Evolutionary conservation across 345 rosid genomes (phyloP).

Genomic region (Gossypium longicalyx): DNA sequence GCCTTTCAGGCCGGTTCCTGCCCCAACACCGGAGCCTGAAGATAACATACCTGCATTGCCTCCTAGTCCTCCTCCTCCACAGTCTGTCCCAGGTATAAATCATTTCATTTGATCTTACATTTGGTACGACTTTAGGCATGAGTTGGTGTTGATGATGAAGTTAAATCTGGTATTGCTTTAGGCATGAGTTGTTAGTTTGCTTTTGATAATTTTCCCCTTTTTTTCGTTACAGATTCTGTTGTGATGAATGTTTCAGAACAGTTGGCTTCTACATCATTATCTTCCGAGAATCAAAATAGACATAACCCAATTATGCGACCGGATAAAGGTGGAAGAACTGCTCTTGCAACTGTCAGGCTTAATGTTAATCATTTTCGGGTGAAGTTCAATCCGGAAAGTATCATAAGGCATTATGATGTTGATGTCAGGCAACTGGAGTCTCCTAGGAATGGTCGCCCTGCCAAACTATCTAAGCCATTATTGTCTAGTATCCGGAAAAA

Average conservation of each 20-base stretch:
- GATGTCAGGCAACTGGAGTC: conserved; percentile 43
- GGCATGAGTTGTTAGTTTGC: background rate
- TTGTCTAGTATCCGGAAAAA: conserved; percentile 51
- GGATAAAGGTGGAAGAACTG: conserved; percentile 53
- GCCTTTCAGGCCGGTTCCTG: background rate
- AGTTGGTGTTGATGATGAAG: background rate
- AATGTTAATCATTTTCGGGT: conserved; percentile 65
- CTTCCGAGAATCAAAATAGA: background rate
- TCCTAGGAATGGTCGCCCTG: conserved; percentile 25
- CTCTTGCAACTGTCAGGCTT: conserved; percentile 37
- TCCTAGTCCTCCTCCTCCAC: background rate
- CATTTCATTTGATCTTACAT: background rate
- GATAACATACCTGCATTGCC: background rate
- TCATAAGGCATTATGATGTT: conserved; percentile 61
- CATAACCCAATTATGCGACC: conserved; percentile 50
- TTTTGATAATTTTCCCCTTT: too few species aligned
- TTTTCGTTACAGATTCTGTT: background rate
- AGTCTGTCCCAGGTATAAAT: background rate
- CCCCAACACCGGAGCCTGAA: conserved; percentile 6
- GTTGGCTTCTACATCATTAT: conserved; percentile 18
- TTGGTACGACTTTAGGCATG: too few species aligned
- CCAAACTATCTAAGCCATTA: conserved; percentile 38
- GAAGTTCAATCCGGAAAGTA: conserved; percentile 38
- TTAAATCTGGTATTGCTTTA: background rate
- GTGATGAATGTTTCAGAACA: conserved; percentile 16